These are phyloP conservation scores for Melanogaster broomeanus DNA, from an alignment of 768 basidiomycete species.

Conservation along the genomic window DNA sequence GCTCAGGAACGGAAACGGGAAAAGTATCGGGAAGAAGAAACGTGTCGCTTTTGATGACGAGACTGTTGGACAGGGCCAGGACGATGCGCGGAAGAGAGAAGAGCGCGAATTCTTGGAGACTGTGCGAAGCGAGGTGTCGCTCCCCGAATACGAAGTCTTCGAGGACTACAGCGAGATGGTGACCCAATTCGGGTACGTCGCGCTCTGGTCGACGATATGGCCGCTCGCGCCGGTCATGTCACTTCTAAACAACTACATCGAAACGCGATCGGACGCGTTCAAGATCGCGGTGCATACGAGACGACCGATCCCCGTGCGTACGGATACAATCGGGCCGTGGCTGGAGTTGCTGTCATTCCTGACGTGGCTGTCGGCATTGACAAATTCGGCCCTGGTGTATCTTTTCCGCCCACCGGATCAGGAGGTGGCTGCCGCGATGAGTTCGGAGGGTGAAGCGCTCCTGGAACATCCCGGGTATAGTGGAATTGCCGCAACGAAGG, in stretches of 20 bases:
- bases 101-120: constrained; percentile 81
- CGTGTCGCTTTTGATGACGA: constrained; percentile 75
- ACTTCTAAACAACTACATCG: constrained; percentile 89
- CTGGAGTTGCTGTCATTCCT: constrained; percentile 85
- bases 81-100: constrained; percentile 43
- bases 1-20: constrained; percentile 24
- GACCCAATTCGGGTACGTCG: constrained; percentile 91
- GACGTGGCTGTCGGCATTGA: constrained; percentile 86
- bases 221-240: constrained; percentile 89
- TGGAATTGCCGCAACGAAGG: constrained; percentile 41
- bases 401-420: constrained; percentile 66
- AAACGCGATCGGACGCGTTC: constrained; percentile 92
- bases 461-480: constrained; percentile 18
- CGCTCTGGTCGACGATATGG: constrained; percentile 93
- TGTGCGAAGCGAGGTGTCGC: constrained; percentile 72
- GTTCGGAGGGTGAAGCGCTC: constrained; percentile 1
- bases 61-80: constrained; percentile 28
- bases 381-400: constrained; percentile 88
- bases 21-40: constrained; percentile 50
- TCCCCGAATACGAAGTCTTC: constrained; percentile 82
- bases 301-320: constrained; percentile 82
- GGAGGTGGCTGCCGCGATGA: not conserved
- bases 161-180: constrained; percentile 97
- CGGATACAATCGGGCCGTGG: constrained; percentile 95
- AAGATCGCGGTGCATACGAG: constrained; percentile 88